A percentile compares a stretch with the other conserved stretches of the same genome.
Conservation (phyloP, 2,329 filamentous ascomycete species). For the Colletotrichum sp. region DNA sequence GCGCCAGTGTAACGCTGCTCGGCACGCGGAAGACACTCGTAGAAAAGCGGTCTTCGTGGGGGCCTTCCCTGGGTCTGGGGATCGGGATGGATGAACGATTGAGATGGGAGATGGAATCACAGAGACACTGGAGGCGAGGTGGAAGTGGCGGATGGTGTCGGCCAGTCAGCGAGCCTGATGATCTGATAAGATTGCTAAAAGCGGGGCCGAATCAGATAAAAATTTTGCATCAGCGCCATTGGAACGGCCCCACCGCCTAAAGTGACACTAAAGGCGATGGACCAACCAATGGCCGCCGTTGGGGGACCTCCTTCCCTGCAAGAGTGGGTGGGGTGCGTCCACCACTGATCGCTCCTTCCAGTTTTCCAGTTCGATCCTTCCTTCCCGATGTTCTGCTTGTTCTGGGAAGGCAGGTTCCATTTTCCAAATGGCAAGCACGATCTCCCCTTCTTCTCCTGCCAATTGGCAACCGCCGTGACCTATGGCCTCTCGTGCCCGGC, state of each 20-base stretch:
- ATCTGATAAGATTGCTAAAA: conserved; percentile 23
- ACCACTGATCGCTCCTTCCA: neutral
- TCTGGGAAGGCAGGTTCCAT: neutral
- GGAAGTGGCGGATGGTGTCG: neutral
- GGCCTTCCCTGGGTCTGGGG: neutral
- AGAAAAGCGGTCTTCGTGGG: neutral
- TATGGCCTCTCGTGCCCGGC: neutral
- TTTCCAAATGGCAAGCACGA: neutral
- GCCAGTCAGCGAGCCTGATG: neutral
- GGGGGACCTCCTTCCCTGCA: neutral
- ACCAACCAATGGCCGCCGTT: neutral
- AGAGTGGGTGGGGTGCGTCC: neutral
- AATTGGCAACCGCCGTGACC: neutral
- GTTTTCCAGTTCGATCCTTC: neutral
- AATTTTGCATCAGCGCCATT: conserved; percentile 1
- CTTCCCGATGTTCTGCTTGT: neutral
- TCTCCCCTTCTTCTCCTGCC: too few species aligned
- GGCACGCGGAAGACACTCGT: neutral
- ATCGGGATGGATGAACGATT: neutral
- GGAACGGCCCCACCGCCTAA: neutral
- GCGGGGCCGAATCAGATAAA: conserved; percentile 14
- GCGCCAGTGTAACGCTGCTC: neutral
- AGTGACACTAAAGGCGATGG: neutral
- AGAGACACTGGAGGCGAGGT: neutral
- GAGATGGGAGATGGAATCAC: neutral